Conservation (phyloP, 768 basidiomycete species). For the Termitomyces heimii region DNA sequence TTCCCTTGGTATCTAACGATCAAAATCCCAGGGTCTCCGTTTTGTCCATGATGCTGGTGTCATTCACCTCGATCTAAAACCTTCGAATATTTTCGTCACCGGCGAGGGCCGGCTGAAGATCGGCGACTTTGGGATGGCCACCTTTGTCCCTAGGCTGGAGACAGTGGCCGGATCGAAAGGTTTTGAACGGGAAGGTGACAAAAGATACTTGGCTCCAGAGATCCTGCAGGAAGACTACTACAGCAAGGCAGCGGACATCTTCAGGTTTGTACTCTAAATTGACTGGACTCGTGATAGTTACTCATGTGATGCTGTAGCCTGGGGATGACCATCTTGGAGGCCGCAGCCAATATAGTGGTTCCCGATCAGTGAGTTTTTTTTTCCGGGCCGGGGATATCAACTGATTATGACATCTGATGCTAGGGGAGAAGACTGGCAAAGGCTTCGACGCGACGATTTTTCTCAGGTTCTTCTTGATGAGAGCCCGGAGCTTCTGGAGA, state of each 20-base stretch:
- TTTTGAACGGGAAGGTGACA: conserved; percentile 96
- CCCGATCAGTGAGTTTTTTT: conserved; percentile 79
- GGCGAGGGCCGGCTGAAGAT: conserved; percentile 87
- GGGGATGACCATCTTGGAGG: conserved; percentile 94
- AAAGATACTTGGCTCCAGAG: conserved; percentile 95
- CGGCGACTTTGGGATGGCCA: conserved; percentile 99
- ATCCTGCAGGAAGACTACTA: conserved; percentile 81
- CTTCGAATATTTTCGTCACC: conserved; percentile 93
- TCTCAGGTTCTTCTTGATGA: conserved; percentile 69
- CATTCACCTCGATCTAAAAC: conserved; percentile 96
- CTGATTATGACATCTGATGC: conserved; percentile 21
- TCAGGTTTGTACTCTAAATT: conserved; percentile 63
- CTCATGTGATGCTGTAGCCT: conserved; percentile 58
- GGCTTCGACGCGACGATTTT: conserved; percentile 87
- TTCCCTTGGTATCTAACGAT: conserved; percentile 19
- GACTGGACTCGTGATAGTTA: conserved; percentile 17
- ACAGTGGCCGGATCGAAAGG: conserved; percentile 25
- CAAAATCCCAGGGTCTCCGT: conserved; percentile 58
- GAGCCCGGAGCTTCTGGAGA: conserved; percentile 57
- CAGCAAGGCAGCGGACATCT: conserved; percentile 92
- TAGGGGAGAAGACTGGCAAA: conserved; percentile 94
- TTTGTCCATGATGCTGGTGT: conserved; percentile 89
- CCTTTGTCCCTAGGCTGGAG: conserved; percentile 70
- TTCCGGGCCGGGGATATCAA: conserved; percentile 16
- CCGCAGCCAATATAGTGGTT: conserved; percentile 92